These are phyloP conservation scores for Rachicladosporium sp. DNA, from an alignment of 2,329 filamentous ascomycete species.

Conservation along the genomic window DNA sequence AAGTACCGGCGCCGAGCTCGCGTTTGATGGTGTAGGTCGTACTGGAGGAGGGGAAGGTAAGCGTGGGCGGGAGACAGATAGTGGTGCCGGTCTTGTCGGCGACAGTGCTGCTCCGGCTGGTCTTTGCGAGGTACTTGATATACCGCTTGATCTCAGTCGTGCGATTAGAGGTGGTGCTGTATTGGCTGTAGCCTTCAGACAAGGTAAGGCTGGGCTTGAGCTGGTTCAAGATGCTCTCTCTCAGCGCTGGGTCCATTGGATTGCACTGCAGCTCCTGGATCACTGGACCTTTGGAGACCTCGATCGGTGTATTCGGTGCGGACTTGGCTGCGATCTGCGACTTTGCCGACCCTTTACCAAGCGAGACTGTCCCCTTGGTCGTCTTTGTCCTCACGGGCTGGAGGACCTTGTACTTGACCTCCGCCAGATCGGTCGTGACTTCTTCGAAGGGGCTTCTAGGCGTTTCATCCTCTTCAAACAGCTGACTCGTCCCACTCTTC, in stretches of 20 bases:
- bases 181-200: constrained; percentile 71
- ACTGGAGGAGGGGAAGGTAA: constrained; percentile 54
- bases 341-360: constrained; percentile 22
- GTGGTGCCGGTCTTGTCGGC: constrained; percentile 50
- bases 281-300: constrained; percentile 53
- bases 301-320: constrained; percentile 23
- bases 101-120: constrained; percentile 39
- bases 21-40: constrained; percentile 66
- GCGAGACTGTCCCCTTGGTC: constrained; percentile 30
- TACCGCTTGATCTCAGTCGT: constrained; percentile 70
- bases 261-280: constrained; percentile 80
- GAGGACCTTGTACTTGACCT: constrained; percentile 32
- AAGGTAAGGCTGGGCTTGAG: constrained; percentile 60
- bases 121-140: constrained; percentile 53
- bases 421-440: constrained; percentile 39
- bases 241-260: constrained; percentile 66
- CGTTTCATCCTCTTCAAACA: constrained; percentile 35
- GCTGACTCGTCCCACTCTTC: constrained; percentile 26
- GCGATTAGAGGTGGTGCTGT: constrained; percentile 52
- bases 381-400: constrained; percentile 40
- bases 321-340: constrained; percentile 19
- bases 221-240: constrained; percentile 60
- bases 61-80: constrained; percentile 46
- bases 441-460: constrained; percentile 63
- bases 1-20: constrained; percentile 85